phyloP scores from a whole-genome alignment of 371 early-diverging fungal genomes.

The Syncephalastrum sp. region DNA sequence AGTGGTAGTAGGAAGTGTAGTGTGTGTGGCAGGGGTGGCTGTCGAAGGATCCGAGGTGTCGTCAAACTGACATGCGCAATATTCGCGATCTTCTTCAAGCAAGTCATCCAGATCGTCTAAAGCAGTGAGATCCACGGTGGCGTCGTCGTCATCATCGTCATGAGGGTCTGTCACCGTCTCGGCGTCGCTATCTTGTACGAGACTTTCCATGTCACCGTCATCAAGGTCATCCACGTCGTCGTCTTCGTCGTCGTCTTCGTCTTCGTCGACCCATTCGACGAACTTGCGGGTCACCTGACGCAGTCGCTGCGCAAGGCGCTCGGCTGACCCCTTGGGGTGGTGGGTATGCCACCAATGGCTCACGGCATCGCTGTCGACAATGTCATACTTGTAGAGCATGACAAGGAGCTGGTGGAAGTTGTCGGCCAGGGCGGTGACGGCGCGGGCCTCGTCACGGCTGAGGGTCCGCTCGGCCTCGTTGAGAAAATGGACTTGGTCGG shows the following conservation, averaged over 20 bases:
- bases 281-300: slow-evolving; percentile 25
- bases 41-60: neutral
- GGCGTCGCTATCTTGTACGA: slow-evolving; percentile 8
- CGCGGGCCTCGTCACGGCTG: neutral
- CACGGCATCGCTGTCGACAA: slow-evolving; percentile 42
- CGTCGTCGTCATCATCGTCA: slow-evolving; percentile 13
- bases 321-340: slow-evolving; percentile 6
- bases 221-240: slow-evolving; percentile 14
- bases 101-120: slow-evolving; percentile 3
- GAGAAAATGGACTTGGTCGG: slow-evolving; percentile 28
- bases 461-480: slow-evolving; percentile 24
- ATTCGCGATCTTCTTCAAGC: slow-evolving; percentile 14
- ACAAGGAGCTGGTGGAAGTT: slow-evolving; percentile 39
- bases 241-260: slow-evolving; percentile 23
- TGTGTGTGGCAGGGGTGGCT: slow-evolving; percentile 3
- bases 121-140: slow-evolving; percentile 3
- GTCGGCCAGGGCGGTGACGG: slow-evolving; percentile 9
- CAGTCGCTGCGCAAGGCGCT: slow-evolving; percentile 8
- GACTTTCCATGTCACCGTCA: slow-evolving; percentile 9
- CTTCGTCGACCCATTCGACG: slow-evolving; percentile 28
- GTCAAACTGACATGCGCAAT: slow-evolving; percentile 16
- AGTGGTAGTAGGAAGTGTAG: neutral
- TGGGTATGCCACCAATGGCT: slow-evolving; percentile 33
- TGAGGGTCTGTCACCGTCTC: slow-evolving; percentile 2
- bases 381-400: slow-evolving; percentile 41